phyloP scores from a whole-genome alignment of 306 rosid genomes.

The Cucumis sativus region DNA sequence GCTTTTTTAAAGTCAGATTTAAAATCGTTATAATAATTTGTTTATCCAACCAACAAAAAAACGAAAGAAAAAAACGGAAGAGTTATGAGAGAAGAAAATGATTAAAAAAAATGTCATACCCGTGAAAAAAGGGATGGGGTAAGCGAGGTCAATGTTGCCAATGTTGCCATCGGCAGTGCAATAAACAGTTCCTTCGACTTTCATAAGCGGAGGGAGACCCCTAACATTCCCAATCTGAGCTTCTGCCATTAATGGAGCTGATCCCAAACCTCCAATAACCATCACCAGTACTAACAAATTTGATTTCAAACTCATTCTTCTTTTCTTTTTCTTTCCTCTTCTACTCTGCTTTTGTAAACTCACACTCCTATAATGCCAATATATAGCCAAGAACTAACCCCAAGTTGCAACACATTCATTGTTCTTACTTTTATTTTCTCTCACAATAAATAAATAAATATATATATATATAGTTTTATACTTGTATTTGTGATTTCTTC shows the following conservation, averaged over 20 bases:
- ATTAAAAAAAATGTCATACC: constrained; percentile 6
- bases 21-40: no score
- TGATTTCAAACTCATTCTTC: background rate
- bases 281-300: background rate
- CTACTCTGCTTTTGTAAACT: background rate
- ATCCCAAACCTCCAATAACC: background rate
- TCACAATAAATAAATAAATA: no score
- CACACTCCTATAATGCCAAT: background rate
- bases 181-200: constrained; percentile 10
- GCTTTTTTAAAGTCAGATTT: no score
- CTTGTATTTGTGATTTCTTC: no score
- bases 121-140: constrained; percentile 17
- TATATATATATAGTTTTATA: background rate
- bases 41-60: no score
- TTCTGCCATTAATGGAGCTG: background rate
- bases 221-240: background rate
- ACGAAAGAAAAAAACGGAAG: no score
- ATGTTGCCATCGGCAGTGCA: constrained; percentile 18
- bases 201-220: background rate
- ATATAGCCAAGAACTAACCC: background rate
- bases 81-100: no score
- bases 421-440: no score
- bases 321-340: no score
- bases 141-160: constrained; percentile 6
- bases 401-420: background rate